Base-by-base conservation (phyloP, 305 asterid species). In the Striga hermonthica region DNA sequence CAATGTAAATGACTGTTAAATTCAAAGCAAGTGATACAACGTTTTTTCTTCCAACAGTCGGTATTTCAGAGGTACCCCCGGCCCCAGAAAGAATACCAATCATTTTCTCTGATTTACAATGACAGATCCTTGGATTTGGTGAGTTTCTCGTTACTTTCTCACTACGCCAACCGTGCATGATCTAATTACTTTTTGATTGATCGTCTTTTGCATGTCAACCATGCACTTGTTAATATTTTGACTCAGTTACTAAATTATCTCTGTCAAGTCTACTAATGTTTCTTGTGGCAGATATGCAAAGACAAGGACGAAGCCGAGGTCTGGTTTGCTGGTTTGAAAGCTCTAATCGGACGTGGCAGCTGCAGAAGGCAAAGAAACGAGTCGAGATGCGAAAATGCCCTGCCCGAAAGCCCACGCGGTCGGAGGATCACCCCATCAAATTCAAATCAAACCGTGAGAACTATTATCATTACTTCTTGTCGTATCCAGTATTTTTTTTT, bases 241-340 rank as follows among this genome's bases (percentile, higher is more conserved):
- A 50, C 6, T 31, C 28, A 5, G 35, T 49, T 55, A 64, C 41
- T 28, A n/a, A 7, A 15, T 53, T 47, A 31, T 57, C 50, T 62
- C 50, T 34, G 36, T 37, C 65, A 10, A 54, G 14, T 54, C 48
- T 52, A 48, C 41, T 56, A 71, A 31, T 22, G 31, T 40, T 57
- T 64, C 41, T 53, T 45, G 73, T 73, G 65, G 55, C 84, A 91
- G 96, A 91, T 91, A 75, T 91, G 98, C 64, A 91, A 91, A 79
- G 98, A 91, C 73, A 91, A 91, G 79, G 98, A 91, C 52, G 98
- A 91, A 81, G 96, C 96, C 22, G 98, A 91, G 85, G 89, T 81
- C 54, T 91, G 98, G 98, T 85, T 91, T 69, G 72, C 65, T 9
- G 96, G 92, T 75, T 81, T 91, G 65, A 87, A 87, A 79, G 95